Percentiles rank a stretch among this genome's conserved stretches.
These are phyloP conservation scores for Aspergillus awamori DNA, from an alignment of 2,329 filamentous ascomycete genomes.

Conservation along the genomic window DNA sequence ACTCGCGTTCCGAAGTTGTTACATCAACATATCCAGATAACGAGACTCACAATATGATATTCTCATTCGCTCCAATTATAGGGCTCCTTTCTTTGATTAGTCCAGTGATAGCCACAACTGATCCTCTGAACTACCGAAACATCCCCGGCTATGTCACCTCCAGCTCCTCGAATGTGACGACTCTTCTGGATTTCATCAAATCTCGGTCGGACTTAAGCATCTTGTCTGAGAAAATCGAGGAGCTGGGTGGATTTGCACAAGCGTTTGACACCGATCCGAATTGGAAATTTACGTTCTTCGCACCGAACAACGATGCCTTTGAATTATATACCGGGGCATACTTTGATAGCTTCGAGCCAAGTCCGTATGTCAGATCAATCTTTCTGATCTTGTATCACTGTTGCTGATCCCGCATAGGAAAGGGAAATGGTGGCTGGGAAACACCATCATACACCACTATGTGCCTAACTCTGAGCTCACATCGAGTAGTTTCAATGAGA, in stretches of 20 bases:
- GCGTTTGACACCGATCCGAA: slow-evolving; percentile 32
- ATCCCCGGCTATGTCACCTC: background rate
- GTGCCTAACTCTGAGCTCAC: slow-evolving; percentile 6
- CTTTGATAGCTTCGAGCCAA: slow-evolving; percentile 11
- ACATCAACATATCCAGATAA: no score
- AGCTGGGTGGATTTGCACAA: slow-evolving; percentile 27
- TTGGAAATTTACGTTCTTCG: slow-evolving; percentile 38
- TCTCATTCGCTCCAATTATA: no score
- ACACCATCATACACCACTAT: slow-evolving; percentile 8
- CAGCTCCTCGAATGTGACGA: background rate
- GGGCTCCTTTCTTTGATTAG: no score
- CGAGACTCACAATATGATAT: no score
- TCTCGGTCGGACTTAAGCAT: background rate
- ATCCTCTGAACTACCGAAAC: background rate
- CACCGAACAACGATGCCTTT: slow-evolving; percentile 35
- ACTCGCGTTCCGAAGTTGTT: no score
- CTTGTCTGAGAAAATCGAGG: background rate
- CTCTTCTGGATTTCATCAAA: background rate
- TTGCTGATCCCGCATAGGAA: background rate
- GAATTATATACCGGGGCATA: slow-evolving; percentile 30
- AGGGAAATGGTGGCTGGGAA: slow-evolving; percentile 14
- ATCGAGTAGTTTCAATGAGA: background rate
- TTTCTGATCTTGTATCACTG: no score
- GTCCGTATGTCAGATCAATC: background rate
- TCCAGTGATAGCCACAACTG: background rate